Conservation (phyloP, 2,329 filamentous ascomycete species). For the Coniochaeta sp. region DNA sequence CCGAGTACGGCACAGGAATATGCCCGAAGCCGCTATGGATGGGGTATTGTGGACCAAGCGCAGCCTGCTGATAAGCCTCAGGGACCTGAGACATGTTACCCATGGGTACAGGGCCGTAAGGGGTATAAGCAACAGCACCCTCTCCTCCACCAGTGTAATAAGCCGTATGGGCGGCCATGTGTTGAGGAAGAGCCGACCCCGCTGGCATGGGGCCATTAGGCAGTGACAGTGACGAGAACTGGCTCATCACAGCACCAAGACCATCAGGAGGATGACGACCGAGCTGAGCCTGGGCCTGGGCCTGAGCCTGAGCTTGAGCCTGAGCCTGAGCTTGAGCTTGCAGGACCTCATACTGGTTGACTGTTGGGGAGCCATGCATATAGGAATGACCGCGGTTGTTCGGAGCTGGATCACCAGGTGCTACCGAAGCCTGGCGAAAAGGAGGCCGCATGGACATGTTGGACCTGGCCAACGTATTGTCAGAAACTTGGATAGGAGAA, state of each 20-base stretch:
- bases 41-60: neutral
- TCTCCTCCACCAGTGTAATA: conserved; percentile 9
- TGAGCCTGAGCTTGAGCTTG: neutral
- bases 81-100: conserved; percentile 8
- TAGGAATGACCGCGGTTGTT: neutral
- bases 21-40: neutral
- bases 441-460: neutral
- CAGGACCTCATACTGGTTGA: neutral
- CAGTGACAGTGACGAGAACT: conserved; percentile 19
- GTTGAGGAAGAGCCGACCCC: conserved; percentile 5
- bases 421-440: neutral
- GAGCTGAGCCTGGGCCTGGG: neutral
- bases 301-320: neutral
- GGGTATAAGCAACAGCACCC: conserved; percentile 13
- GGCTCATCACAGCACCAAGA: conserved; percentile 17
- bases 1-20: neutral
- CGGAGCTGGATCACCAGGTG: neutral
- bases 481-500: neutral
- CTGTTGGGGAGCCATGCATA: neutral
- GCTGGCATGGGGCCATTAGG: conserved; percentile 14
- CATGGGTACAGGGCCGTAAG: conserved; percentile 10
- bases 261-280: neutral
- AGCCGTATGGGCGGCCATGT: conserved; percentile 17
- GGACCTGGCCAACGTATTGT: neutral
- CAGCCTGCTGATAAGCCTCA: neutral